Evolutionary conservation across 2,329 filamentous ascomycete genomes (phyloP), one percentile per base, ranked within the genome.

Genomic region (Monosporascus sp.): DNA sequence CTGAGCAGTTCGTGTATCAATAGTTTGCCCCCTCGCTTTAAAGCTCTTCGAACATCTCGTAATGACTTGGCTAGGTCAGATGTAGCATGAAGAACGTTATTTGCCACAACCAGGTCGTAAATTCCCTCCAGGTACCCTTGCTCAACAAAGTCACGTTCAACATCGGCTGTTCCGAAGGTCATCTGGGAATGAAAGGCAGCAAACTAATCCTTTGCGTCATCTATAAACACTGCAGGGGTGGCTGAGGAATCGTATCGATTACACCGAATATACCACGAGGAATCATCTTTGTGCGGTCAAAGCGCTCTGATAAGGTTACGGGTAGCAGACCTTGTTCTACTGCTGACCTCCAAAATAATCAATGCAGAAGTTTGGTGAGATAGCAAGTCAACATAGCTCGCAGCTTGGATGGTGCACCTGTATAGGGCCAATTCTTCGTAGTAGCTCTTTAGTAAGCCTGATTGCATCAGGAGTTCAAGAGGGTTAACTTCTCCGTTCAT

Each of bases 391-490:
- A 8, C 22, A 37, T 60, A 59, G 9, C 18, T 49, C 17, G 49
- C 41, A 17, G 53, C 47, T 38, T 55, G 47, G 5, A 15, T 27
- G 1, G 50, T 44, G 25, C 50, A 38, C 2, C 38, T n/a, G 25
- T 51, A 38, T 11, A 14, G 25, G 7, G 11, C 15, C 17, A 37
- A 18, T 25, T 52, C 48, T 17, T 52, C 27, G 24, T 58, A 55
- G 38, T 25, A 52, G 8, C 49, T 31, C 15, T 44, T 44, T 7
- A 55, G 51, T 3, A 55, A 4, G 6, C 47, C 49, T 7, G 37
- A 17, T 8, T 51, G 43, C 3, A 49, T 31, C 3, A 55, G 35
- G 8, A 58, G 43, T 22, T 54, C 52, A 1, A 56, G 41, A 4
- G 50, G 37, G 31, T 39, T 52, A 14, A 25, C 39, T 6, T 50